Evolutionary conservation across 306 rosid species (phyloP).

Genomic region (Quercus mongolica): DNA sequence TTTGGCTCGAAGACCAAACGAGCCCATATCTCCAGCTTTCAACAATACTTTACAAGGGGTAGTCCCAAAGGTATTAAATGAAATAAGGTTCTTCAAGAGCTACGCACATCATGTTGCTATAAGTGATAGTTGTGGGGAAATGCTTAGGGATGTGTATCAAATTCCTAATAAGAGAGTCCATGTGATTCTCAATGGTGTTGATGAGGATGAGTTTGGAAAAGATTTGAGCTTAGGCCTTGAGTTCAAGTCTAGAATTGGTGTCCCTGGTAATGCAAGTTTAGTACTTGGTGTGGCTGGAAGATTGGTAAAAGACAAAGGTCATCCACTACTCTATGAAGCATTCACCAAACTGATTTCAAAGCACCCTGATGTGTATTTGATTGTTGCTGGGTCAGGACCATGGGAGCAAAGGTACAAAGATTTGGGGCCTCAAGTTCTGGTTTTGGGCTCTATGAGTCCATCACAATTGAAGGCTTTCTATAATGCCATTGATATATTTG

Average conservation of each 20-base stretch:
- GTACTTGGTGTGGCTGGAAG: constrained; percentile 95
- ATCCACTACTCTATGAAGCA: constrained; percentile 84
- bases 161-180: constrained; percentile 76
- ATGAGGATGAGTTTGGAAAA: constrained; percentile 51
- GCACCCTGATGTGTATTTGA: constrained; percentile 51
- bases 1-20: constrained; percentile 45
- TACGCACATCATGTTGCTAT: constrained; percentile 86
- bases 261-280: constrained; percentile 63
- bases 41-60: constrained; percentile 62
- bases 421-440: constrained; percentile 67
- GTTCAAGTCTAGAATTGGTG: constrained; percentile 53
- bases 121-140: constrained; percentile 92
- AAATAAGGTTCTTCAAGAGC: constrained; percentile 78
- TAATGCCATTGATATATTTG: constrained; percentile 75
- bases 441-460: constrained; percentile 79
- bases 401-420: constrained; percentile 79
- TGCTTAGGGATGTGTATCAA: constrained; percentile 84
- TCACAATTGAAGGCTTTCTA: constrained; percentile 64
- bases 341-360: constrained; percentile 50
- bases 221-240: constrained; percentile 48
- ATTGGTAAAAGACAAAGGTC: constrained; percentile 91
- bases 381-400: constrained; percentile 93
- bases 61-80: constrained; percentile 73
- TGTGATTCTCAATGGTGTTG: constrained; percentile 86
- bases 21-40: constrained; percentile 61